These are phyloP conservation scores for Moesziomyces sp. DNA, from an alignment of 1,284 basidiomycete species.

Conservation along the genomic window DNA sequence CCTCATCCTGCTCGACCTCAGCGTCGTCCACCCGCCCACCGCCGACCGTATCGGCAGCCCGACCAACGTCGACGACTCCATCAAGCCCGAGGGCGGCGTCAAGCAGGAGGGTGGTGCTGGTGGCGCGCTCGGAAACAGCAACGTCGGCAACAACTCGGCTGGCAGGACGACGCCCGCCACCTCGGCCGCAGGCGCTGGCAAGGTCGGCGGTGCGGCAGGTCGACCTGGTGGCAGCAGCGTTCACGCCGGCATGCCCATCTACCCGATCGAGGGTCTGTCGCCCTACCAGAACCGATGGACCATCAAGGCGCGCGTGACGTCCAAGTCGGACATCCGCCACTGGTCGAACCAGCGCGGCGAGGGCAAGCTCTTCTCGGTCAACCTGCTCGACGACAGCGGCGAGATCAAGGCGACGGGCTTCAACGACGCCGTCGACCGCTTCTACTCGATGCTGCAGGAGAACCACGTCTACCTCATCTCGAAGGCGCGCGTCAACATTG, in stretches of 20 bases:
- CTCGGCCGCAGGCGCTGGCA: constrained; percentile 30
- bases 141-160: constrained; percentile 32
- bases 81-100: constrained; percentile 33
- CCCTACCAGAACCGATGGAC: constrained; percentile 98
- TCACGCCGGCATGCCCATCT: constrained; percentile 70
- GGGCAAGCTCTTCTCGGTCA: constrained; percentile 93
- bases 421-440: constrained; percentile 84
- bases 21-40: constrained; percentile 59
- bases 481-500: constrained; percentile 89
- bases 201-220: constrained; percentile 19
- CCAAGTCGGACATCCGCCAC: constrained; percentile 87
- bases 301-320: constrained; percentile 92
- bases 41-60: constrained; percentile 59
- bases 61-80: constrained; percentile 49
- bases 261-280: constrained; percentile 92
- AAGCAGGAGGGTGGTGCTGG: constrained; percentile 35
- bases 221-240: constrained; percentile 52
- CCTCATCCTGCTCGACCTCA: constrained; percentile 83
- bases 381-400: constrained; percentile 88
- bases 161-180: constrained; percentile 47
- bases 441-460: constrained; percentile 86
- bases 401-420: constrained; percentile 77
- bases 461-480: constrained; percentile 93
- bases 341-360: constrained; percentile 93
- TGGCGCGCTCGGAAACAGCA: constrained; percentile 29